These are phyloP conservation scores for Alternaria rosae DNA, from an alignment of 2,329 filamentous ascomycete genomes.

Conservation along the genomic window DNA sequence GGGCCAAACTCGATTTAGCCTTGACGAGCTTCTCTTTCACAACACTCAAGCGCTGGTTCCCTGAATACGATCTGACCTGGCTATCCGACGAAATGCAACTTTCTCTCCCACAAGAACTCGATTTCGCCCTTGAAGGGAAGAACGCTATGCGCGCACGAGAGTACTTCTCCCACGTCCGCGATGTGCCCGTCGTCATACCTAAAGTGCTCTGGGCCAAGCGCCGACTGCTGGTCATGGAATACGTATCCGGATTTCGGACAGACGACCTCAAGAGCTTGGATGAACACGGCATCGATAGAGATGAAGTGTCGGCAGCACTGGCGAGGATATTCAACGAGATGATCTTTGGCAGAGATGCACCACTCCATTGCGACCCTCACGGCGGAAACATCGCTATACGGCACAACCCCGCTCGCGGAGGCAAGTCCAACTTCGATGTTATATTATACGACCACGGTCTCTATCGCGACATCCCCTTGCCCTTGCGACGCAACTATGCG, in stretches of 20 bases:
- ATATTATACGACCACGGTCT: conserved; percentile 97
- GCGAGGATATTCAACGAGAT: conserved; percentile 98
- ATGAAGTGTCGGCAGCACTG: conserved; percentile 91
- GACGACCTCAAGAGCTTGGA: conserved; percentile 92
- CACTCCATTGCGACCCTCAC: conserved; percentile 95
- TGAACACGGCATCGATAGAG: conserved; percentile 83
- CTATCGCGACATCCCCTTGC: conserved; percentile 87
- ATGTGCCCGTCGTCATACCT: conserved; percentile 86
- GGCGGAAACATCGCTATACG: conserved; percentile 95
- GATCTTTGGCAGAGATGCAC: conserved; percentile 91
- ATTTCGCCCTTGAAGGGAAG: conserved; percentile 83
- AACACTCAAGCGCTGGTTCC: conserved; percentile 90
- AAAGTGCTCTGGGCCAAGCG: conserved; percentile 88
- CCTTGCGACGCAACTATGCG: conserved; percentile 84
- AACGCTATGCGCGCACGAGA: conserved; percentile 82
- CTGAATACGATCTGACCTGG: conserved; percentile 98
- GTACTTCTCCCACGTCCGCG: conserved; percentile 78
- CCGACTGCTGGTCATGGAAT: conserved; percentile 94
- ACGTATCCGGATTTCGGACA: conserved; percentile 82
- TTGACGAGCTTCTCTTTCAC: conserved; percentile 90
- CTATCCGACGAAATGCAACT: conserved; percentile 90
- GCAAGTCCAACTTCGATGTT: conserved; percentile 83
- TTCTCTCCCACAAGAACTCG: conserved; percentile 88
- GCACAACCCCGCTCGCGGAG: conserved; percentile 68
- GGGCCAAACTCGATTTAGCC: conserved; percentile 85